These are phyloP conservation scores for Ophiocordyceps camponoti-rufipedis DNA, from an alignment of 2,329 filamentous ascomycete genomes.

Conservation along the genomic window DNA sequence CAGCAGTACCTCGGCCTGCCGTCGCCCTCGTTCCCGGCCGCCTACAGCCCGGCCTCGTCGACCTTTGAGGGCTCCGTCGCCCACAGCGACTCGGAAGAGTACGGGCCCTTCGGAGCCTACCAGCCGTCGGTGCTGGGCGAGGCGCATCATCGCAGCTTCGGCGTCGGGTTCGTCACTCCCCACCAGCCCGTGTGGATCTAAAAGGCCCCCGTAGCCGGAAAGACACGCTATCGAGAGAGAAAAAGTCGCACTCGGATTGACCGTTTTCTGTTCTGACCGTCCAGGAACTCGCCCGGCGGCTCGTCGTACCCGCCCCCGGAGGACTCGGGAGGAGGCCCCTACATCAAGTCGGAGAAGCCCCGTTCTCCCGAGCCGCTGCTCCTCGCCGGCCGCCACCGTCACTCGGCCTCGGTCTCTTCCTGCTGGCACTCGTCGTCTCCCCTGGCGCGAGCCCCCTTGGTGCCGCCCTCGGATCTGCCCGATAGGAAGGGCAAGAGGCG, in stretches of 20 bases:
- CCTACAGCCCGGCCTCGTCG: slow-evolving; percentile 45
- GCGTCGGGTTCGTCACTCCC: slow-evolving; percentile 44
- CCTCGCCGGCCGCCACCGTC: slow-evolving; percentile 18
- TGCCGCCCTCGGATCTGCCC: slow-evolving; percentile 5
- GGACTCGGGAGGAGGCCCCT: slow-evolving; percentile 21
- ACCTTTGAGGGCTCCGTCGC: slow-evolving; percentile 42
- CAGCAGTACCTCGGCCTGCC: slow-evolving; percentile 42
- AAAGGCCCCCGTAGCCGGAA: slow-evolving; percentile 11
- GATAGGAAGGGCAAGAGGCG: slow-evolving; percentile 15
- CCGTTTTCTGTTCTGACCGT: slow-evolving; percentile 19
- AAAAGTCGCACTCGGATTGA: slow-evolving; percentile 32
- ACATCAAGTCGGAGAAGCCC: slow-evolving; percentile 21
- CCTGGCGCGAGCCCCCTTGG: slow-evolving; percentile 13
- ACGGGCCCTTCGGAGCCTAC: slow-evolving; percentile 25
- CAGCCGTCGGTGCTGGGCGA: slow-evolving; percentile 27
- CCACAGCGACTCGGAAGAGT: slow-evolving; percentile 45
- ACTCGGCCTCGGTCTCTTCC: slow-evolving; percentile 16
- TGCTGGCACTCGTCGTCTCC: slow-evolving; percentile 17
- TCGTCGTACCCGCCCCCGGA: slow-evolving; percentile 26
- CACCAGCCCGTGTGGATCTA: slow-evolving; percentile 44
- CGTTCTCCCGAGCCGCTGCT: slow-evolving; percentile 18
- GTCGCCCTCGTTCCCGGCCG: slow-evolving; percentile 38
- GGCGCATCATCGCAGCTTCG: slow-evolving; percentile 15
- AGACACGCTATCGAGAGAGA: slow-evolving; percentile 4
- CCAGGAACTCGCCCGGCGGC: slow-evolving; percentile 20